A percentile compares a stretch with the other conserved stretches of the same genome.
Conservation (phyloP, 225 moss, liverwort and hornwort genomes). For the Straminergon stramineum region DNA sequence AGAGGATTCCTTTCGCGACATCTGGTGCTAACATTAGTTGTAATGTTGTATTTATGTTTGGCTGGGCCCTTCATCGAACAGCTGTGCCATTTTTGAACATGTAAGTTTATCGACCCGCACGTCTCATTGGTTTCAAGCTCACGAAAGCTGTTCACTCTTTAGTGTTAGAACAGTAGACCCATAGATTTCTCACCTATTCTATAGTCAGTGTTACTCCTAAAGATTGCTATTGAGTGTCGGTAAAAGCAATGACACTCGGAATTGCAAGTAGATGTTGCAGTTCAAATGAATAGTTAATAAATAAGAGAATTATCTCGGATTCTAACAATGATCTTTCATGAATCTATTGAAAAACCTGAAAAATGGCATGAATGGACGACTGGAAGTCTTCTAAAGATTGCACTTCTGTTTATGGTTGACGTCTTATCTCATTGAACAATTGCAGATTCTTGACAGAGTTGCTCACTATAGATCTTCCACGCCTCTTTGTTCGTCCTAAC, state of each 20-base stretch:
- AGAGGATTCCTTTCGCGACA: not conserved
- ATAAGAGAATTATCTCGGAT: not conserved
- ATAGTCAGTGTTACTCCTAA: not conserved
- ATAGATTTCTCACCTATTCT: not conserved
- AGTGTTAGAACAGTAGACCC: not conserved
- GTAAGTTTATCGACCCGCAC: constrained; percentile 16
- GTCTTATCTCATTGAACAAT: not conserved
- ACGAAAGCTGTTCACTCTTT: not conserved
- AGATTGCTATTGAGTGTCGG: not conserved
- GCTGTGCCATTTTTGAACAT: constrained; percentile 49
- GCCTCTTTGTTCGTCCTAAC: constrained; percentile 91
- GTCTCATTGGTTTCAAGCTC: not conserved
- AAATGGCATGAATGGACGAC: not conserved
- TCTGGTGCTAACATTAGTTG: constrained; percentile 7
- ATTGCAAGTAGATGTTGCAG: not conserved
- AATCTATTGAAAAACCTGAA: not conserved
- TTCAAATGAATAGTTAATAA: not conserved
- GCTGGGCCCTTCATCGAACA: constrained; percentile 10
- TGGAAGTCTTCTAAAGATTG: not conserved
- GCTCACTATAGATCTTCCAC: constrained; percentile 83
- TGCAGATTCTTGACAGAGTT: constrained; percentile 86
- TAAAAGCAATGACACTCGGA: not conserved
- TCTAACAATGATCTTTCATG: not conserved
- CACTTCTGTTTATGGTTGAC: not conserved
- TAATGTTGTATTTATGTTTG: constrained; percentile 2